Evolutionary conservation across 2,329 filamentous ascomycete species (phyloP).

Genomic region (Kalmusia sp.): DNA sequence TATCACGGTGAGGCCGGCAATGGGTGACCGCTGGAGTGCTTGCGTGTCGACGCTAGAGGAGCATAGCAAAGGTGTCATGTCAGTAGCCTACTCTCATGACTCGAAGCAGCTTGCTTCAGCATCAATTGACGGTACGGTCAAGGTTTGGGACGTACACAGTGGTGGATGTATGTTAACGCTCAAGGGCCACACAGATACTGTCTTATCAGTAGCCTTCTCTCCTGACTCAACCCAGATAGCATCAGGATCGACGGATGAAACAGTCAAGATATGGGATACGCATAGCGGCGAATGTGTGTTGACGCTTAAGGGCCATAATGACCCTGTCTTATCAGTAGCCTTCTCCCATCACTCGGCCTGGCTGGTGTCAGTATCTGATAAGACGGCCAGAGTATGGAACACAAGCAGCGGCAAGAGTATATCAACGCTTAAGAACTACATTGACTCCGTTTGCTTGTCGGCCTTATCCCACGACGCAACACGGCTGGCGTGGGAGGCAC

Average conservation of each 20-base stretch:
- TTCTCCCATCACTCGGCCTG: too few relatives aligned
- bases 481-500: not conserved
- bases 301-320: too few relatives aligned
- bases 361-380: too few relatives aligned
- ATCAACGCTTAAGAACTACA: not conserved
- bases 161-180: too few relatives aligned
- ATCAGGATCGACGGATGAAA: too few relatives aligned
- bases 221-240: too few relatives aligned
- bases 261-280: too few relatives aligned
- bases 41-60: conserved; percentile 27
- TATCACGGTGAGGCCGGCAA: conserved; percentile 13
- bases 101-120: not conserved
- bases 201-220: too few relatives aligned
- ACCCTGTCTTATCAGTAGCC: too few relatives aligned
- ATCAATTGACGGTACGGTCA: not conserved
- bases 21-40: conserved; percentile 13
- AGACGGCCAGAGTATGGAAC: too few relatives aligned
- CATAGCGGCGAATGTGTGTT: not conserved
- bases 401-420: not conserved
- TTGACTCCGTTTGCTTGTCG: not conserved
- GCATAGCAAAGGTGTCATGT: conserved; percentile 43
- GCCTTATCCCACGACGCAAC: conserved; percentile 9
- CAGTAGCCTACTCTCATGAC: conserved; percentile 55
- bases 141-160: conserved; percentile 5
- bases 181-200: too few relatives aligned